A percentile compares a stretch with the other conserved stretches of the same genome.
These are phyloP conservation scores for Apiospora malaysiana DNA, from an alignment of 2,329 filamentous ascomycete genomes.

Conservation along the genomic window DNA sequence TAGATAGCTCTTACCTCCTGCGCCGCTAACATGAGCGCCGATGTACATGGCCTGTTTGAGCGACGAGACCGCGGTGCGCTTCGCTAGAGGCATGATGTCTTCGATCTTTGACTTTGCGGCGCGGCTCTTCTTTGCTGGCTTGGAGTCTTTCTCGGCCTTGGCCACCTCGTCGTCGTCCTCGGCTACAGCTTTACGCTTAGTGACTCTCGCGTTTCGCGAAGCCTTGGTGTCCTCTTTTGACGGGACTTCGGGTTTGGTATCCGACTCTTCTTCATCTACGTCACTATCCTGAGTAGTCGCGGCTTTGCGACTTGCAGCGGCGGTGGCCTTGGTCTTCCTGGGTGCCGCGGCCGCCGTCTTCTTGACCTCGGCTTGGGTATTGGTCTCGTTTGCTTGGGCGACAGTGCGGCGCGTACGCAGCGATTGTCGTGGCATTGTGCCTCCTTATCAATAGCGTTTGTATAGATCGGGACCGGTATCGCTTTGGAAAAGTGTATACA, in stretches of 20 bases:
- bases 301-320: constrained; percentile 40
- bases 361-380: constrained; percentile 12
- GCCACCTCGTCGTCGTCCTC: constrained; percentile 31
- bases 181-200: constrained; percentile 34
- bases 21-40: constrained; percentile 89
- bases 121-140: constrained; percentile 52
- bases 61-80: constrained; percentile 67
- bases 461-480: not conserved
- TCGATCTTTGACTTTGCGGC: constrained; percentile 38
- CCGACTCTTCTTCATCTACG: constrained; percentile 22
- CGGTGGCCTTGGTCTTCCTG: constrained; percentile 24
- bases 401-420: constrained; percentile 23
- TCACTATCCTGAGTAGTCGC: constrained; percentile 21
- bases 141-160: constrained; percentile 30
- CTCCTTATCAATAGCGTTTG: too few species aligned
- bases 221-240: constrained; percentile 30
- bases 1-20: constrained; percentile 68
- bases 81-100: constrained; percentile 66
- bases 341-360: not conserved
- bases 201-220: constrained; percentile 50
- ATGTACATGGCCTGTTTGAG: constrained; percentile 78
- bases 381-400: not conserved
- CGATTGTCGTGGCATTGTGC: constrained; percentile 23
- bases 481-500: not conserved
- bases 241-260: constrained; percentile 28